Evolutionary conservation across 2,329 filamentous ascomycete genomes (phyloP).

Genomic region (Diaporthe humulicola): DNA sequence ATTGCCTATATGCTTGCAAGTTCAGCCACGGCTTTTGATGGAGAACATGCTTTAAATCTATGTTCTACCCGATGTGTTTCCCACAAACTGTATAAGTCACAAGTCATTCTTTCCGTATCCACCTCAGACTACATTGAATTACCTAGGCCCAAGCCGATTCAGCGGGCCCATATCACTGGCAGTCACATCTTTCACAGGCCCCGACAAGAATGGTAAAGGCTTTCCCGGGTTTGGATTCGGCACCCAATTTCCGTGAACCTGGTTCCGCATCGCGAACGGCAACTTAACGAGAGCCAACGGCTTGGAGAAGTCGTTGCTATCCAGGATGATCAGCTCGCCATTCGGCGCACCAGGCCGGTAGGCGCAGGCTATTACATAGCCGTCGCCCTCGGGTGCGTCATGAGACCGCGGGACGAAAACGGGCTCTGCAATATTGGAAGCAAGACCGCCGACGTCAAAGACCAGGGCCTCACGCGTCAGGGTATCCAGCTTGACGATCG

Average conservation of each 20-base stretch:
- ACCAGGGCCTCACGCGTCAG: background rate
- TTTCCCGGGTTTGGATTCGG: background rate
- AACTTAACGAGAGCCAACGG: background rate
- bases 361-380: background rate
- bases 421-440: background rate
- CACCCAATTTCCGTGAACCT: background rate
- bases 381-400: background rate
- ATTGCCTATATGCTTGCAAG: too few species aligned
- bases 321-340: constrained; percentile 10
- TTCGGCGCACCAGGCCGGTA: background rate
- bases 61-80: too few species aligned
- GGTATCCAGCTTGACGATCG: constrained; percentile 10
- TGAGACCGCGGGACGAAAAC: background rate
- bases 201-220: background rate
- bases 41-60: too few species aligned
- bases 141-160: background rate
- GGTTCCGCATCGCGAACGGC: background rate
- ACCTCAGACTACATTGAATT: background rate
- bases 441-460: background rate
- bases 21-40: too few species aligned
- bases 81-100: too few species aligned
- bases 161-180: background rate
- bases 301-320: background rate
- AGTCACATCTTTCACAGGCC: background rate
- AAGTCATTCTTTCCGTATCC: too few species aligned